Base-by-base conservation (phyloP, 1,284 basidiomycete genomes). In the Cyathus pygmaeus region DNA sequence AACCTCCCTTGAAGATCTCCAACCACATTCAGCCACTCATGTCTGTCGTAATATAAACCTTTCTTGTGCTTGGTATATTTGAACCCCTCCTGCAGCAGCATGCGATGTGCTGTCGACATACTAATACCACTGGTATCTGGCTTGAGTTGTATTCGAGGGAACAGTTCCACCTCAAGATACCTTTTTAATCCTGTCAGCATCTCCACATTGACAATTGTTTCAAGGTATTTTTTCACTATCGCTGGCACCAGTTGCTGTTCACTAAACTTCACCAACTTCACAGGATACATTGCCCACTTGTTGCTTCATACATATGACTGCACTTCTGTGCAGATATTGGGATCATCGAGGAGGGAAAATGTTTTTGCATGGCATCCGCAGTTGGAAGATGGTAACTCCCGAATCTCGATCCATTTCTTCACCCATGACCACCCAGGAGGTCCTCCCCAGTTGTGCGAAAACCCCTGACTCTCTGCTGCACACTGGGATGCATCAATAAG, bases 121-220 rank as follows among this genome's bases (percentile, higher is more conserved):
- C 65, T 67, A 30, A 79, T 62, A 4, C 72, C 75, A 56, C 66
- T 42, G 39, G 4, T 66, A 2, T 49, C 58, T 23, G 67, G 69
- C 59, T 76, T 77, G 10, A 73, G 50, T 21, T 78, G 71, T 55
- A 79, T 72, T 6, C 71, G 63, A 17, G 79, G 78, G 50, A 81
- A 74, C 4, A 81, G 65, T 42, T 73, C 73, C 19, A 67, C 11
- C 58, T 81, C 76, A 53, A 82, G 61, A 55, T 81, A 81, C 58
- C 68, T 59, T 55, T 74, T 73, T 17, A 82, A 60, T 1, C 78
- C 79, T 23, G 44, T 13, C 1, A 76, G 80, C 71, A 82, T 81
- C 56, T 81, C 77, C 10, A 67, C 51, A 19, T 71, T 36, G 19
- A 74, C 61, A 55, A 76, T 54, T 10, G 73, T 21, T 23, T 30